Percentiles rank a stretch among this genome's conserved stretches.
These are phyloP conservation scores for Poteriospumella lacustris DNA, from an alignment of 108 stramenopile genomes.

Conservation along the genomic window DNA sequence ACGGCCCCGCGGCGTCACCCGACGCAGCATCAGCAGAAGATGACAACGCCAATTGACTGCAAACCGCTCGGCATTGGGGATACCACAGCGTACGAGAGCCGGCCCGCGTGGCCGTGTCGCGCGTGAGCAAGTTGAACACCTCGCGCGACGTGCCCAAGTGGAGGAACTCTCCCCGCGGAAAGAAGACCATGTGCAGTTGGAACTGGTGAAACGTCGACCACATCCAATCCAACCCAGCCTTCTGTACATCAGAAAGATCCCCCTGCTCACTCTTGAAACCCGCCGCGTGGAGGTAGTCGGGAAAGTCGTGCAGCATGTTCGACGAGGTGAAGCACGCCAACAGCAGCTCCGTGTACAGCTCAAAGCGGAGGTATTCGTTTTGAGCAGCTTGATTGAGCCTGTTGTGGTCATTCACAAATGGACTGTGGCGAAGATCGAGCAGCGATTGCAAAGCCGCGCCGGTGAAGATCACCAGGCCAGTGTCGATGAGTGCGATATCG, in stretches of 20 bases:
- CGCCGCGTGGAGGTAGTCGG: neutral
- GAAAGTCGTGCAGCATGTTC: neutral
- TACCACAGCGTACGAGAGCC: no score
- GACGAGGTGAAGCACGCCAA: neutral
- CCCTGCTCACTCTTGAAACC: no score
- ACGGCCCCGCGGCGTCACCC: no score
- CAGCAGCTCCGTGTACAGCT: slow-evolving; percentile 29
- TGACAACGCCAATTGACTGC: no score
- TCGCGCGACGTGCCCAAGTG: slow-evolving; percentile 6
- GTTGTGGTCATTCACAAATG: neutral
- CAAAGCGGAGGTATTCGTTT: neutral
- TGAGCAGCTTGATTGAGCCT: neutral
- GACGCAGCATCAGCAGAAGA: no score
- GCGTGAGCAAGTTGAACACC: neutral
- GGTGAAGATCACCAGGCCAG: slow-evolving; percentile 17
- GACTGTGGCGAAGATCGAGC: neutral
- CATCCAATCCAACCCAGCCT: neutral
- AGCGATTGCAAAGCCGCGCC: neutral
- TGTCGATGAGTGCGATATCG: slow-evolving; percentile 2
- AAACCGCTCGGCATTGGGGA: no score
- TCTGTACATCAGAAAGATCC: neutral
- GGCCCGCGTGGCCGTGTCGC: no score
- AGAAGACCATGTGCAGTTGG: neutral
- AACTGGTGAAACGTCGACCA: neutral
- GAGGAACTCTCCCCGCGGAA: neutral